Evolutionary conservation across 805 yeast species (phyloP), one percentile per base, ranked within the genome.

Genomic region (Kodamaea lidongshanica): DNA sequence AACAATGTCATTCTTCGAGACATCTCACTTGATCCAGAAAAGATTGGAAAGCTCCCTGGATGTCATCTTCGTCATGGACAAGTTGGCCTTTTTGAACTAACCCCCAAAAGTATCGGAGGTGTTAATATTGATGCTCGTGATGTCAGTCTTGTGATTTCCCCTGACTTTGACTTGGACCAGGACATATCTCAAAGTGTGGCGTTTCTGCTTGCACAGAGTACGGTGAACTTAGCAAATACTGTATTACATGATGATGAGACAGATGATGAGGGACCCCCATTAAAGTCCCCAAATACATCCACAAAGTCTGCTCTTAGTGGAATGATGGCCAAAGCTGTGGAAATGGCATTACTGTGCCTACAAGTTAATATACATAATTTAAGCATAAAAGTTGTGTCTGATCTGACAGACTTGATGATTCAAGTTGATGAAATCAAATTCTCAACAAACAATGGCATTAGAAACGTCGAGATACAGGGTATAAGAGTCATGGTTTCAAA

Each of bases 11-110:
- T 56, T 8, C 48, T 65, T 11, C 67, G 72, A 25, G 79, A 84
- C 50, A 72, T 88, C 7, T 67, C 76, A 28, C 56, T 88, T 16
- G 89, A 82, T 47, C 76, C 85, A 0, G 85, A 79, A 17, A 79
- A 77, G 34, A 62, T 85, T 24, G 65, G 66, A 7, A 64, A 67
- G 35, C 46, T 81, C 3, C 89, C 89, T 0, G 83, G 85, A 1
- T 48, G 78, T 12, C 67, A 61, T 34, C 52, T 84, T 4, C 56
- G 87, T 24, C 68, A 69, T 44, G 95, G 94, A 0, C 63, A 59
- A 16, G 58, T 84, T 3, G 65, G 67, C 7, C 60, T 60, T 18
- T 57, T 84, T 28, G 72, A 70, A 15, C 54, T 86, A 7, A 66
- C 12, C 13, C 24, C 12, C 15, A 14, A 5, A 22, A 14, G 13